Conservation (phyloP, 441 rosid species). For the Lepidium campestre region DNA sequence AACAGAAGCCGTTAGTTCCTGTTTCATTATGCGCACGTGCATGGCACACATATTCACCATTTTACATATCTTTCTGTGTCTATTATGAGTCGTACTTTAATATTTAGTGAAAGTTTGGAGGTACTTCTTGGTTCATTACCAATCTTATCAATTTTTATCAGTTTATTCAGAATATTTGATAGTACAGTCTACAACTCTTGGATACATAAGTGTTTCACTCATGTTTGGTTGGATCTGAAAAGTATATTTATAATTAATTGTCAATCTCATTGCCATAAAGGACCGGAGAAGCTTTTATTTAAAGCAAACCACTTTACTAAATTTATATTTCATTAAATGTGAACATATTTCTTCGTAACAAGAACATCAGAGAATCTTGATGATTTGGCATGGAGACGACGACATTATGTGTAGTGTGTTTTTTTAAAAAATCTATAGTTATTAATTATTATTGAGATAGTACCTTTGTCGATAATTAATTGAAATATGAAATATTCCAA, state of each 20-base stretch:
- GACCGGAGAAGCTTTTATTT: neutral
- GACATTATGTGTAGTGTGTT: neutral
- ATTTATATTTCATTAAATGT: neutral
- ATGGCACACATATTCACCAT: conserved; percentile 8
- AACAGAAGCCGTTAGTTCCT: conserved; percentile 34
- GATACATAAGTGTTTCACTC: neutral
- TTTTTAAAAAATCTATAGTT: neutral
- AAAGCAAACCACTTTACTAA: neutral
- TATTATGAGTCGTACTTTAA: neutral
- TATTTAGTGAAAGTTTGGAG: conserved; percentile 24
- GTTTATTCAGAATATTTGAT: neutral
- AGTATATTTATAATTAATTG: neutral
- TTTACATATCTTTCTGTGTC: conserved; percentile 1
- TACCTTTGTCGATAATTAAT: neutral
- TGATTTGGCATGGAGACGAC: neutral
- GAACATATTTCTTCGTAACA: conserved; percentile 4
- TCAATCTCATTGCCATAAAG: neutral
- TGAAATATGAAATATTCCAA: conserved; percentile 4
- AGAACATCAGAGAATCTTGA: conserved; percentile 24
- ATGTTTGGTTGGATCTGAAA: neutral
- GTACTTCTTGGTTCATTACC: conserved; percentile 3
- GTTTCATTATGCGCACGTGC: conserved; percentile 26
- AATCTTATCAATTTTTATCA: conserved; percentile 7
- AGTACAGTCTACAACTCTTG: neutral
- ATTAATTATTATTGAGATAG: neutral